These are phyloP conservation scores for Eremomyces bilateralis DNA, from an alignment of 495 filamentous ascomycete species.

Conservation along the genomic window DNA sequence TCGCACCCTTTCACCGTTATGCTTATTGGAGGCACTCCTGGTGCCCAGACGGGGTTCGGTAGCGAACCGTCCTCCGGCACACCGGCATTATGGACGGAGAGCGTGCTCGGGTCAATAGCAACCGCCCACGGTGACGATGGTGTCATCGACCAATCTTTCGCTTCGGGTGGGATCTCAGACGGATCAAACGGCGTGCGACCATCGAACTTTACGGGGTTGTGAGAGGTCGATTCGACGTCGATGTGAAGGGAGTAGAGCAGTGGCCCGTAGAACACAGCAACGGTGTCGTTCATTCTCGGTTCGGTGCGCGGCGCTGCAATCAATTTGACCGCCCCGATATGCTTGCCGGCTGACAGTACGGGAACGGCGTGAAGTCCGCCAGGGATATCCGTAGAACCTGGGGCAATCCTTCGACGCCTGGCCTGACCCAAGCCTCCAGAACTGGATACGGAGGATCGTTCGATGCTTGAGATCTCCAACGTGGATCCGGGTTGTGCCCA, in stretches of 20 bases:
- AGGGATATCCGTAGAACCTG: no score
- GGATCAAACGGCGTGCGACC: conserved; percentile 4
- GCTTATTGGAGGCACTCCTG: conserved; percentile 25
- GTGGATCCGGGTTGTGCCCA: conserved; percentile 17
- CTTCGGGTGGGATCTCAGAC: conserved; percentile 15
- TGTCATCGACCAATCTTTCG: conserved; percentile 18
- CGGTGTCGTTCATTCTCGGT: conserved; percentile 28
- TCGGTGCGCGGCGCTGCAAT: conserved; percentile 4
- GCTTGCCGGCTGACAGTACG: no score
- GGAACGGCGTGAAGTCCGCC: no score
- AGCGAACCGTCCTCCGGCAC: conserved; percentile 14
- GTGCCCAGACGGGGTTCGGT: conserved; percentile 26
- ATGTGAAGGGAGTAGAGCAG: conserved; percentile 31
- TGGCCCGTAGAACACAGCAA: conserved; percentile 31
- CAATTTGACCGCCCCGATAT: neutral
- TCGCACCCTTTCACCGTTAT: conserved; percentile 30
- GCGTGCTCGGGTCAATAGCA: conserved; percentile 26
- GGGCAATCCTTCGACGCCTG: no score
- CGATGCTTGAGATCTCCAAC: neutral
- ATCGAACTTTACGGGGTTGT: conserved; percentile 11
- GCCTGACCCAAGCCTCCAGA: no score
- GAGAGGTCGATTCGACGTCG: conserved; percentile 11
- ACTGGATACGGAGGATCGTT: no score
- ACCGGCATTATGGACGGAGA: conserved; percentile 13
- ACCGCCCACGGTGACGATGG: conserved; percentile 25